These are phyloP conservation scores for Hsuehochloa calcarea DNA, from an alignment of 176 grass and related monocot species.

Conservation along the genomic window DNA sequence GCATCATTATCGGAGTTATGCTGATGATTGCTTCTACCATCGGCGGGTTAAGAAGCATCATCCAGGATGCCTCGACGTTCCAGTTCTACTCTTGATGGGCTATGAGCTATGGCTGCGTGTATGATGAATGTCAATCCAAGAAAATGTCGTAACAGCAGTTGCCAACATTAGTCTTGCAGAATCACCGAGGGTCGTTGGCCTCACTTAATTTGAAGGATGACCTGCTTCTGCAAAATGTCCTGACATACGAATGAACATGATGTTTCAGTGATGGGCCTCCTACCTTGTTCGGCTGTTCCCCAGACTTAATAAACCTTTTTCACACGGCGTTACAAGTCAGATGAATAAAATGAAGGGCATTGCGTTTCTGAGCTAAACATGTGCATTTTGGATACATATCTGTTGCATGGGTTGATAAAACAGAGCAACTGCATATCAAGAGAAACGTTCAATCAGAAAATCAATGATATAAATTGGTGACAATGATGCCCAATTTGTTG, in stretches of 20 bases:
- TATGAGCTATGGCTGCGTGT: background rate
- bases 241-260: too few relatives aligned
- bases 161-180: background rate
- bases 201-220: background rate
- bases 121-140: background rate
- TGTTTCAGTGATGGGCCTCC: too few relatives aligned
- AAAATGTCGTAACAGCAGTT: background rate
- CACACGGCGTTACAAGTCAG: background rate
- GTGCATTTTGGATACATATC: too few relatives aligned
- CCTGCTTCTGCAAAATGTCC: too few relatives aligned
- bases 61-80: conserved; percentile 47
- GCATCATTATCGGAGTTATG: conserved; percentile 68
- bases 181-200: background rate
- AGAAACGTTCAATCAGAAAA: too few relatives aligned
- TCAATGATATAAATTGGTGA: too few relatives aligned
- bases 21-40: conserved; percentile 68
- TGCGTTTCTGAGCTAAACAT: too few relatives aligned
- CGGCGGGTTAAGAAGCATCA: conserved; percentile 58
- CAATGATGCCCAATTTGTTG: too few relatives aligned
- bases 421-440: too few relatives aligned
- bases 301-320: too few relatives aligned
- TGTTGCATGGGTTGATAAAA: too few relatives aligned
- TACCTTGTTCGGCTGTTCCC: too few relatives aligned
- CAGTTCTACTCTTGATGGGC: conserved; percentile 40
- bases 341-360: background rate